Conservation (phyloP, 345 rosid genomes). For the Lepidium africanum region DNA sequence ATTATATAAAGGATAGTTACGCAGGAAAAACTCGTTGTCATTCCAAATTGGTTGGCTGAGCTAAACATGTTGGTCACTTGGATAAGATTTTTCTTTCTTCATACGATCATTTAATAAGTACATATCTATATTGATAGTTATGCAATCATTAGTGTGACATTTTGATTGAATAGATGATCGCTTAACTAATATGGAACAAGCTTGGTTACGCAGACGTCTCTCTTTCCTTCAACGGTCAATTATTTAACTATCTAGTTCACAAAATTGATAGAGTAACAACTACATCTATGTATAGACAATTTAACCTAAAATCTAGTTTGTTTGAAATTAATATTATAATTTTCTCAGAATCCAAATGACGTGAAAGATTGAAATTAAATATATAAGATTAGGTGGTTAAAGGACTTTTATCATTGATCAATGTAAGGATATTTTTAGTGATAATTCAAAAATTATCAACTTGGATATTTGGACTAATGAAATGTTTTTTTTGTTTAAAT, state of each 20-base stretch:
- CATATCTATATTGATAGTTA: not conserved
- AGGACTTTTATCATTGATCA: not conserved
- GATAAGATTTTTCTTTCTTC: conserved; percentile 1
- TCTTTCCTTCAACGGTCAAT: not conserved
- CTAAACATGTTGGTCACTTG: not conserved
- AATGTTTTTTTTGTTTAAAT: not conserved
- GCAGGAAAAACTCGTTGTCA: not conserved
- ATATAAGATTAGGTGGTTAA: not conserved
- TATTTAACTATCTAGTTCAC: not conserved
- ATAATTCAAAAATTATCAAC: not conserved
- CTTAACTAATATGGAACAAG: not conserved
- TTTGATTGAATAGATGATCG: not conserved
- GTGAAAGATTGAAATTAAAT: not conserved
- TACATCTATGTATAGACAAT: not conserved
- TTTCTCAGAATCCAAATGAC: not conserved
- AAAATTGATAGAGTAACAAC: not conserved
- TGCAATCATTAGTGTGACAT: not conserved
- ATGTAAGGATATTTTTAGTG: not conserved
- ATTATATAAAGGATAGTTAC: not conserved
- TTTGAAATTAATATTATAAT: too few relatives aligned
- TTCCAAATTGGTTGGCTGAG: conserved; percentile 6
- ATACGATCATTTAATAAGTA: not conserved
- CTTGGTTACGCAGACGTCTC: not conserved
- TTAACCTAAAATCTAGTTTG: not conserved
- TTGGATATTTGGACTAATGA: not conserved